phyloP scores from a whole-genome alignment of 208 protist genomes.

The Acanthamoeba divionensis region DNA sequence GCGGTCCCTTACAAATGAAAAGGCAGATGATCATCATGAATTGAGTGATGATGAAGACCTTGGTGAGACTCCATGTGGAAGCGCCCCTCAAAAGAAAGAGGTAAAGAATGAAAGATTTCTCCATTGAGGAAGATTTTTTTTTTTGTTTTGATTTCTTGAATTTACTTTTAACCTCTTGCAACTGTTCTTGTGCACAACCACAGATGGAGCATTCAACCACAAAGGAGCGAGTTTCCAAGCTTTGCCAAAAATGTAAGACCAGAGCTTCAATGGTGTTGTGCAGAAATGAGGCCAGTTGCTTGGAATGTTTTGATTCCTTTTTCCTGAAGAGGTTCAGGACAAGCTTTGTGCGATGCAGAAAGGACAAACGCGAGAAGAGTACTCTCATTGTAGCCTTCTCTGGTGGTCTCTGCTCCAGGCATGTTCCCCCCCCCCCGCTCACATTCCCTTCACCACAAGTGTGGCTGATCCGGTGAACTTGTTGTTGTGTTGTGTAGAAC shows the following conservation, averaged over 20 bases:
- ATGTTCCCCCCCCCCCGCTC: not conserved
- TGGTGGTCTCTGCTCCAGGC: not conserved
- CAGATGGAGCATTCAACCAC: no score
- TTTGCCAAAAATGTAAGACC: not conserved
- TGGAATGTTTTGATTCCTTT: not conserved
- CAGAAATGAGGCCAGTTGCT: not conserved
- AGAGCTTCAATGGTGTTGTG: not conserved
- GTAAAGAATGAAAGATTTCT: no score
- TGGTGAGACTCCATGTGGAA: not conserved
- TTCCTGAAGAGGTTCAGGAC: not conserved
- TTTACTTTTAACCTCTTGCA: no score
- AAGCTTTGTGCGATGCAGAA: not conserved
- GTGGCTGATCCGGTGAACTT: no score
- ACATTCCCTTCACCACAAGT: no score
- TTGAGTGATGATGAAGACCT: not conserved
- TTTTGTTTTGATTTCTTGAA: no score
- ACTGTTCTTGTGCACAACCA: no score
- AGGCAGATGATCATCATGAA: no score
- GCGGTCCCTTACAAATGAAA: no score
- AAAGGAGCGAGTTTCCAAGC: no score
- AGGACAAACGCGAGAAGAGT: not conserved
- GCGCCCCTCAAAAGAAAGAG: not conserved
- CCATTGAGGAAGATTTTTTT: no score
- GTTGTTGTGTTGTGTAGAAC: not conserved
- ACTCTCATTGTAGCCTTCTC: not conserved